Conservation (phyloP, 495 filamentous ascomycete genomes). For the Umbilicaria muhlenbergii region DNA sequence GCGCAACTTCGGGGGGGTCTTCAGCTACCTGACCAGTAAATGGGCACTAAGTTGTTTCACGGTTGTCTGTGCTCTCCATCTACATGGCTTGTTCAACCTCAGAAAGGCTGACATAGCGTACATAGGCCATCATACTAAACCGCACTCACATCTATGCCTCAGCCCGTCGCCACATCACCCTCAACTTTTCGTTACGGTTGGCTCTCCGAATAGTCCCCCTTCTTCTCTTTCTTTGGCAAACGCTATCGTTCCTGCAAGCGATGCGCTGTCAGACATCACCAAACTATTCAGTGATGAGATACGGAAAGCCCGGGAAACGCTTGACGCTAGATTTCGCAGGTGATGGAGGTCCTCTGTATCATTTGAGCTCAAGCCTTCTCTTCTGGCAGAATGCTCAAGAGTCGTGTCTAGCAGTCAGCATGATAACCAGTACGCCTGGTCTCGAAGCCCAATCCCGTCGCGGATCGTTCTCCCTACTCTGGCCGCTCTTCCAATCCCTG, state of each 20-base stretch:
- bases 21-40: slow-evolving; percentile 80
- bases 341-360: slow-evolving; percentile 51
- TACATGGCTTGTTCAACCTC: not conserved
- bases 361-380: slow-evolving; percentile 48
- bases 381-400: slow-evolving; percentile 50
- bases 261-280: slow-evolving; percentile 88
- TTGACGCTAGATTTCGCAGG: slow-evolving; percentile 59
- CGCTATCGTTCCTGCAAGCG: slow-evolving; percentile 54
- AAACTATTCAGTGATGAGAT: slow-evolving; percentile 53
- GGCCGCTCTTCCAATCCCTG: slow-evolving; percentile 73
- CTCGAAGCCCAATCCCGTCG: slow-evolving; percentile 29
- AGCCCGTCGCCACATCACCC: slow-evolving; percentile 54
- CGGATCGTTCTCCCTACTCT: slow-evolving; percentile 71
- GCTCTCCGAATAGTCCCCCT: slow-evolving; percentile 61
- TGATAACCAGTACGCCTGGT: slow-evolving; percentile 31
- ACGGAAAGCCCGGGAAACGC: slow-evolving; percentile 50
- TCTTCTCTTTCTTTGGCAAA: slow-evolving; percentile 54
- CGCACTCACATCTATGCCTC: slow-evolving; percentile 88
- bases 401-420: slow-evolving; percentile 56
- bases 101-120: slow-evolving; percentile 3
- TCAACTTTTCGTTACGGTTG: slow-evolving; percentile 58
- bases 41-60: slow-evolving; percentile 83
- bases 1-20: slow-evolving; percentile 65
- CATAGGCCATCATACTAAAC: slow-evolving; percentile 65
- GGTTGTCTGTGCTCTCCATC: slow-evolving; percentile 31